A percentile compares a stretch with the other conserved stretches of the same genome.
Evolutionary conservation across 2,329 filamentous ascomycete species (phyloP).

Genomic region (Ophiocordyceps robertsii): DNA sequence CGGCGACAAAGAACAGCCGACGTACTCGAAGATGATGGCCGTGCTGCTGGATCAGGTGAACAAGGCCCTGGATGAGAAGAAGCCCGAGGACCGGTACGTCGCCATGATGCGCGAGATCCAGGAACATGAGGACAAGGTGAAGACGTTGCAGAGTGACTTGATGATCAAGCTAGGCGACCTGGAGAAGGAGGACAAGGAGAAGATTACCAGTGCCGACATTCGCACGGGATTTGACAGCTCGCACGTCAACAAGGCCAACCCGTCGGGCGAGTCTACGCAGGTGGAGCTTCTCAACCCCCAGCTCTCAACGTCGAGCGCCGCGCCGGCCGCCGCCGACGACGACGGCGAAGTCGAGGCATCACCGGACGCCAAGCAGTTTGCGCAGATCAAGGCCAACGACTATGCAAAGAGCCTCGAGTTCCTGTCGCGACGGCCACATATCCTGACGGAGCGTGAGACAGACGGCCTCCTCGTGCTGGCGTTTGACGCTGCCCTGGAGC

Average conservation of each 20-base stretch:
- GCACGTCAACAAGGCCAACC: constrained; percentile 52
- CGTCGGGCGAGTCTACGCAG: constrained; percentile 30
- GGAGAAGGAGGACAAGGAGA: constrained; percentile 70
- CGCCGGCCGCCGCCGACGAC: constrained; percentile 35
- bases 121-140: constrained; percentile 64
- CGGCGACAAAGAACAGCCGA: constrained; percentile 59
- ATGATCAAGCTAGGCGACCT: constrained; percentile 62
- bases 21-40: constrained; percentile 98
- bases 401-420: constrained; percentile 64
- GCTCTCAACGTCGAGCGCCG: constrained; percentile 12
- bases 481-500: constrained; percentile 74
- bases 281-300: constrained; percentile 69
- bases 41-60: constrained; percentile 90
- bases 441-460: constrained; percentile 74
- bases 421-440: constrained; percentile 62
- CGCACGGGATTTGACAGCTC: constrained; percentile 87
- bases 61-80: constrained; percentile 64
- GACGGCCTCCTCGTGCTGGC: constrained; percentile 85
- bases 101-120: constrained; percentile 69
- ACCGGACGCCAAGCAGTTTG: constrained; percentile 66
- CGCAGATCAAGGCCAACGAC: constrained; percentile 61
- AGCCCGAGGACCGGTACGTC: constrained; percentile 52
- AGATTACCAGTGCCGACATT: constrained; percentile 87
- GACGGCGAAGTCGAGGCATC: constrained; percentile 67
- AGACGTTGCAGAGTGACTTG: constrained; percentile 64